Evolutionary conservation across 192 early-diverging fungal genomes (phyloP), one percentile per base, ranked within the genome.

Genomic region (Podila horticola): DNA sequence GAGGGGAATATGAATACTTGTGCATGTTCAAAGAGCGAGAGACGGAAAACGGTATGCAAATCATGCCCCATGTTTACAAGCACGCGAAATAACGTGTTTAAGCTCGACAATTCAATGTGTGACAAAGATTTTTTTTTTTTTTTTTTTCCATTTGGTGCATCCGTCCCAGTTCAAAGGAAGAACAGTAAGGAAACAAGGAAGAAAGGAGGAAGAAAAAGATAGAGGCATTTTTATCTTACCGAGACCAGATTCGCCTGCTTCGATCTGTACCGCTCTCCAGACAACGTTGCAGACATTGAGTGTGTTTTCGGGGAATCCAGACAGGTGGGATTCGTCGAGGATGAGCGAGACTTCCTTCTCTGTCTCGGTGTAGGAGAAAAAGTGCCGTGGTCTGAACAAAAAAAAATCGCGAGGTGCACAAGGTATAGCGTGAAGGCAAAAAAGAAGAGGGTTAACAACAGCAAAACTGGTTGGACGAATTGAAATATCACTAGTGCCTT

Each of bases 201-300:
- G 64, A 31, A 26, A 20, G 20, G 45, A 26, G 41, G n/a, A 38
- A n/a, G n/a, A n/a, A n/a, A n/a, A n/a, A n/a, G n/a, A n/a, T n/a
- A n/a, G 34, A 24, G 3, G 10, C 10, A 10, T 9, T 11, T 8
- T 3, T 11, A 59, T n/a, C 75, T 67, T 79, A 79, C 76, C 76
- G 45, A 79, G 69, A 62, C 76, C 76, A 48, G 76, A 79, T 61
- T 79, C 76, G 66, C 76, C 76, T 33, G 76, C 64, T 59, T 79
- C 76, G 60, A 79, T 79, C 55, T 72, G 69, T 49, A 79, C 70
- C 5, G 76, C 76, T 13, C 76, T 48, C 76, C 76, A 79, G 60
- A 79, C 63, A 28, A 79, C 76, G 64, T 72, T 69, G 52, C 76
- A 79, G 41, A 79, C 57, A 59, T 72, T 49, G 45, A 79, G 76